Evolutionary conservation across 352 stramenopile species (phyloP).

Genomic region (Phytopythium boreale): DNA sequence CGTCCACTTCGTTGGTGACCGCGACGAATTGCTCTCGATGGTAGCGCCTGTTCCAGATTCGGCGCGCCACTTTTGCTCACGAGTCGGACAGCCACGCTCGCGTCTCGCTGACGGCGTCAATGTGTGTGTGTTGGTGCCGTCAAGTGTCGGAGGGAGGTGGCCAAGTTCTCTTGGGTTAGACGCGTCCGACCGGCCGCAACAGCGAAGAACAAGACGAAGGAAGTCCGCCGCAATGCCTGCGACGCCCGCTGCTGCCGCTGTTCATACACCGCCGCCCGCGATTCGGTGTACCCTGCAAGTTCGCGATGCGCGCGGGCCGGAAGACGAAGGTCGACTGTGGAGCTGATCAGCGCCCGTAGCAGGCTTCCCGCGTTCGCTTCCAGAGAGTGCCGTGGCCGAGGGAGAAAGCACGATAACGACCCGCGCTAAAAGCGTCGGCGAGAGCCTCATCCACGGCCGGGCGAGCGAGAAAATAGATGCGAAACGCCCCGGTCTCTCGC

Average conservation of each 20-base stretch:
- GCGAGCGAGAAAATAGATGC: background rate
- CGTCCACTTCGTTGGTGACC: constrained; percentile 22
- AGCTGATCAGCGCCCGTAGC: background rate
- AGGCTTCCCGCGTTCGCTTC: background rate
- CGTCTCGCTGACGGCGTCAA: background rate
- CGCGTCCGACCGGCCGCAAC: background rate
- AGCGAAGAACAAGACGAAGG: background rate
- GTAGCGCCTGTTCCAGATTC: constrained; percentile 34
- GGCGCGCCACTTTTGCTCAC: constrained; percentile 37
- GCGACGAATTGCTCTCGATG: constrained; percentile 34
- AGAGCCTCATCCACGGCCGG: background rate
- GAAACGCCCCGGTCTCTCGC: background rate
- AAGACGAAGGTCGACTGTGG: background rate
- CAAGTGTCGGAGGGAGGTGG: too few species aligned
- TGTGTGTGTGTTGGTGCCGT: too few species aligned
- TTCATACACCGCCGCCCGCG: background rate
- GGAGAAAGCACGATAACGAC: background rate
- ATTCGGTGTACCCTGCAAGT: background rate
- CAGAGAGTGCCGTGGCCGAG: background rate
- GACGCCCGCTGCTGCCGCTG: background rate
- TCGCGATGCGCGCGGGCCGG: background rate
- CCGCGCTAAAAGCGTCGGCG: background rate
- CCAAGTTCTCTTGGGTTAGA: too few species aligned
- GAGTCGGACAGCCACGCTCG: background rate
- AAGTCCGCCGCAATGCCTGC: background rate